Conservation (phyloP, 345 rosid species). For the Noccaea bulbosa region DNA sequence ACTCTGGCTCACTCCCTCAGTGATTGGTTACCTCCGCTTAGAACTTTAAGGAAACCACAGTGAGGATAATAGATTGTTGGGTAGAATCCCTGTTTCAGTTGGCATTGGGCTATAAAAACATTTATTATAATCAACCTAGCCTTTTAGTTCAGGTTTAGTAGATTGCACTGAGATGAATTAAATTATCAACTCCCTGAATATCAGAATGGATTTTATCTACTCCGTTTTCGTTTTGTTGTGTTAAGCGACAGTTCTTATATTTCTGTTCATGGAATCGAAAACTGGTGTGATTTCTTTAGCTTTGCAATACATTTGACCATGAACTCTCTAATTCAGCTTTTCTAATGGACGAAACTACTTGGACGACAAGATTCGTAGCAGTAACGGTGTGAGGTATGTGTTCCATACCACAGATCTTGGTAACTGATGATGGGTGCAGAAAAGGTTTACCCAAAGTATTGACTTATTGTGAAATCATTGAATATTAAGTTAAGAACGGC, state of each 20-base stretch:
- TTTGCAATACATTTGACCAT: conserved; percentile 19
- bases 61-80: background rate
- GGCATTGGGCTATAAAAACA: conserved; percentile 5
- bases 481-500: conserved; percentile 1
- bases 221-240: background rate
- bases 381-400: conserved; percentile 40
- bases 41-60: background rate
- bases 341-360: conserved; percentile 46
- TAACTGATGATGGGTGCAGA: background rate
- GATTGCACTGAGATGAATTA: background rate
- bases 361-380: conserved; percentile 38
- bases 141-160: conserved; percentile 20
- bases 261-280: background rate
- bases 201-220: conserved; percentile 4
- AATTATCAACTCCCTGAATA: conserved; percentile 11
- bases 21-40: conserved; percentile 7
- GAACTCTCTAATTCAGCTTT: conserved; percentile 52
- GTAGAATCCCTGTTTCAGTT: background rate
- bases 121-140: background rate
- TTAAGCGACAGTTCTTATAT: conserved; percentile 12
- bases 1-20: background rate
- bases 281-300: conserved; percentile 16
- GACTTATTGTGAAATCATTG: background rate
- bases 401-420: conserved; percentile 20
- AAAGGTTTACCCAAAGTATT: background rate